Conservation (phyloP, 2,329 filamentous ascomycete species). For the Colletotrichum simmondsii region DNA sequence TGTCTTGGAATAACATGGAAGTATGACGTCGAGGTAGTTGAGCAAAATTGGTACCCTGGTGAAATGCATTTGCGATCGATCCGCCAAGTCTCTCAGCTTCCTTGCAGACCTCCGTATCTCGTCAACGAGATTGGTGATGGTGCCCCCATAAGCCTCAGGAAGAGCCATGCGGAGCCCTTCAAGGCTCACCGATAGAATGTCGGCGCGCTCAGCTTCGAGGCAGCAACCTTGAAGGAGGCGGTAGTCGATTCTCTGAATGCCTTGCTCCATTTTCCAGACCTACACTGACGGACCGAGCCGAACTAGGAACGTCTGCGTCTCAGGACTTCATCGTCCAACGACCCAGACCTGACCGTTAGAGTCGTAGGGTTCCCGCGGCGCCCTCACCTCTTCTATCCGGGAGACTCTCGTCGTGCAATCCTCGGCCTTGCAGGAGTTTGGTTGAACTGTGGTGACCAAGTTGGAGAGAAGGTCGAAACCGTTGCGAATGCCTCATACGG, state of each 20-base stretch:
- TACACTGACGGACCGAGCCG: not conserved
- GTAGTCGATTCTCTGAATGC: constrained; percentile 40
- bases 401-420: not conserved
- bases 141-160: constrained; percentile 54
- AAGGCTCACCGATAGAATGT: constrained; percentile 58
- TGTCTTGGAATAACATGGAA: constrained; percentile 65
- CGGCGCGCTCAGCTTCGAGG: constrained; percentile 63
- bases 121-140: constrained; percentile 59
- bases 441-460: not conserved
- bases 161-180: constrained; percentile 60
- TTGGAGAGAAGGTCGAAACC: not conserved
- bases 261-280: constrained; percentile 35
- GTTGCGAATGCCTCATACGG: not conserved
- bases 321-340: constrained; percentile 7
- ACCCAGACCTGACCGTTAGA: not conserved
- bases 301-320: constrained; percentile 7
- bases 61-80: constrained; percentile 63
- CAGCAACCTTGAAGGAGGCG: constrained; percentile 64
- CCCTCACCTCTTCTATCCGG: not conserved
- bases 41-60: constrained; percentile 61
- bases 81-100: constrained; percentile 64
- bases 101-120: constrained; percentile 57
- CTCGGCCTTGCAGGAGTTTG: not conserved
- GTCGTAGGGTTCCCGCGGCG: not conserved
- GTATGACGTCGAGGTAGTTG: constrained; percentile 65